Percentiles rank a stretch among this genome's conserved stretches.
These are phyloP conservation scores for Royoungia palumana DNA, from an alignment of 768 basidiomycete species.

Conservation along the genomic window DNA sequence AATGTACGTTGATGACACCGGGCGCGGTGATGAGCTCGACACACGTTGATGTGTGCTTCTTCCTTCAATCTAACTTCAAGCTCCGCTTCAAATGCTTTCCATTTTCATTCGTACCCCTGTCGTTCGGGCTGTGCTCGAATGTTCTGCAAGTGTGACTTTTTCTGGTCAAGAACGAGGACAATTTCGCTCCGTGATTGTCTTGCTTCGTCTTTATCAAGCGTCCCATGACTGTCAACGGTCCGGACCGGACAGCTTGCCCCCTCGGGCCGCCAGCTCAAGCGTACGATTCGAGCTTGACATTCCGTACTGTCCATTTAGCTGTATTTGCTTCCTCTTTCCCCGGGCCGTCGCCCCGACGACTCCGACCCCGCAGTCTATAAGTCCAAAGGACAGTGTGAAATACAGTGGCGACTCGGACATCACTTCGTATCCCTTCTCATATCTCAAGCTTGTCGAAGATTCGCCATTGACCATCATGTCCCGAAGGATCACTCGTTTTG, in stretches of 20 bases:
- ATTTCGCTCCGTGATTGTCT: neutral
- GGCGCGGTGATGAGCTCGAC: constrained; percentile 17
- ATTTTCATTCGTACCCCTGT: constrained; percentile 9
- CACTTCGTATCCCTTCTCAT: neutral
- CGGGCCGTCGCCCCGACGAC: constrained; percentile 16
- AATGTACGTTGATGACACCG: constrained; percentile 17
- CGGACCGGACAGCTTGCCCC: too few relatives aligned
- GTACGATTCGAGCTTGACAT: too few relatives aligned
- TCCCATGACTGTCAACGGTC: too few relatives aligned
- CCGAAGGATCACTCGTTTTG: constrained; percentile 50
- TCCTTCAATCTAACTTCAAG: constrained; percentile 15
- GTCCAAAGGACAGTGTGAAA: neutral
- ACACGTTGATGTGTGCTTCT: constrained; percentile 8
- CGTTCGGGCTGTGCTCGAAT: too few relatives aligned
- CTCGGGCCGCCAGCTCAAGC: too few relatives aligned
- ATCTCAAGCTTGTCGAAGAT: neutral
- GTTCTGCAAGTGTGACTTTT: too few relatives aligned
- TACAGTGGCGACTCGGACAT: neutral
- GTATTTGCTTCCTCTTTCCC: neutral
- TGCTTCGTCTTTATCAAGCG: neutral
- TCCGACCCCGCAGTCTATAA: constrained; percentile 1
- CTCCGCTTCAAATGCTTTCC: constrained; percentile 22
- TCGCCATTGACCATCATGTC: constrained; percentile 16
- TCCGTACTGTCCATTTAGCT: too few relatives aligned
- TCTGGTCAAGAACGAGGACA: too few relatives aligned